A percentile compares a stretch with the other conserved stretches of the same genome.
Conservation (phyloP, 257 asterid species). For the Solanum appendiculatum region DNA sequence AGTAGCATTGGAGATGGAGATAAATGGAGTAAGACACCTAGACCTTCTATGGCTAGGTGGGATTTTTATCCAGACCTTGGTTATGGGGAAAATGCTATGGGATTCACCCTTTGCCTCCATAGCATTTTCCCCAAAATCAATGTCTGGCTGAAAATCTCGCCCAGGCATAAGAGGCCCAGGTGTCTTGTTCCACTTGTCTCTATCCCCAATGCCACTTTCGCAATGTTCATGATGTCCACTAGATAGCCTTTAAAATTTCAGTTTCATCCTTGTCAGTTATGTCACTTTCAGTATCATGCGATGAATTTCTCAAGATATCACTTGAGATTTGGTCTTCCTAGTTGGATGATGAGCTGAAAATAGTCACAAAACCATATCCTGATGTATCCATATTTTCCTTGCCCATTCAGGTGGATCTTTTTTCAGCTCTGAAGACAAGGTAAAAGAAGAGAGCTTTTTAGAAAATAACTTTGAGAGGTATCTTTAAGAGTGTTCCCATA, state of each 20-base stretch:
- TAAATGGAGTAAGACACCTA: slow-evolving; percentile 46
- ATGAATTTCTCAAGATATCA: no score
- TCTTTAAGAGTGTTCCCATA: no score
- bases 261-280: slow-evolving; percentile 2
- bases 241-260: slow-evolving; percentile 7
- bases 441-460: no score
- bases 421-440: no score
- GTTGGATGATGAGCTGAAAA: slow-evolving; percentile 11
- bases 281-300: not conserved
- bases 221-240: slow-evolving; percentile 53
- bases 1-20: slow-evolving; percentile 49
- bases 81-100: slow-evolving; percentile 24
- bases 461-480: no score
- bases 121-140: slow-evolving; percentile 24
- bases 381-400: slow-evolving; percentile 2
- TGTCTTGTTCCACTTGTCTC: not conserved
- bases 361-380: not conserved
- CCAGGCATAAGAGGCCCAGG: no score
- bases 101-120: no score
- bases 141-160: slow-evolving; percentile 11
- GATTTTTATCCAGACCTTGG: slow-evolving; percentile 33
- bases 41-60: slow-evolving; percentile 35
- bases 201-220: slow-evolving; percentile 39
- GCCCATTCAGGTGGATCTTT: no score
- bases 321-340: no score